Conservation (phyloP, 2,329 filamentous ascomycete genomes). For the Aspergillus tubingensis region DNA sequence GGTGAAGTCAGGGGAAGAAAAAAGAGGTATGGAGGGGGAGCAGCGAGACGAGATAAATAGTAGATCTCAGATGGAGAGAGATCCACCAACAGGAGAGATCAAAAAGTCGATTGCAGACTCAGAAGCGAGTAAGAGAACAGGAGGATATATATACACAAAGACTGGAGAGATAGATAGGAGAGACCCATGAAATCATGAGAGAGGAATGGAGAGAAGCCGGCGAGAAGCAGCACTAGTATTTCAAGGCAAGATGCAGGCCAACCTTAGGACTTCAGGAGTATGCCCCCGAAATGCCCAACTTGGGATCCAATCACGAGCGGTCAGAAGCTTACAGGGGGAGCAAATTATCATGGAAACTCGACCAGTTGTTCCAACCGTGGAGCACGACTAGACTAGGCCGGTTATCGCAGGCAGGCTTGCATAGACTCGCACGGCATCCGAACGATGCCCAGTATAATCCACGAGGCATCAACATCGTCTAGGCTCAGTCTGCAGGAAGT, state of each 20-base stretch:
- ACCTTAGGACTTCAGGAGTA: conserved; percentile 6
- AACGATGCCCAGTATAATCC: conserved; percentile 14
- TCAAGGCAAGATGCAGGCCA: conserved; percentile 14
- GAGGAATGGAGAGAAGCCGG: conserved; percentile 9
- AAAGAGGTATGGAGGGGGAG: neutral
- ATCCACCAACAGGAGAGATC: neutral
- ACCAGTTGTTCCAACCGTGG: conserved; percentile 14
- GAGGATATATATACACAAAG: conserved; percentile 2
- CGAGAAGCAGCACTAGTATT: conserved; percentile 15
- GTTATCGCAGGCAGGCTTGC: conserved; percentile 21
- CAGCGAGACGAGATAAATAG: neutral
- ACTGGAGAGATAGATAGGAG: neutral
- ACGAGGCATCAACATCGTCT: conserved; percentile 12
- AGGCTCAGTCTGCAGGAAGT: conserved; percentile 13
- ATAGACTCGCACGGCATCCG: conserved; percentile 17
- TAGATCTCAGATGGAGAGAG: conserved; percentile 1
- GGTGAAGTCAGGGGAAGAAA: neutral
- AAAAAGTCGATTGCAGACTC: neutral
- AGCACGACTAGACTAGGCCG: conserved; percentile 13
- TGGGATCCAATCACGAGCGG: conserved; percentile 19
- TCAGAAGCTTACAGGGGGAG: conserved; percentile 13
- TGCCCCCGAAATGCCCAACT: conserved; percentile 20
- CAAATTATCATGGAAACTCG: conserved; percentile 12
- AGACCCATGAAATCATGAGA: conserved; percentile 8
- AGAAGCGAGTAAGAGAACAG: conserved; percentile 5